Conservation (phyloP, 2,329 filamentous ascomycete species). For the Nemania sp. region DNA sequence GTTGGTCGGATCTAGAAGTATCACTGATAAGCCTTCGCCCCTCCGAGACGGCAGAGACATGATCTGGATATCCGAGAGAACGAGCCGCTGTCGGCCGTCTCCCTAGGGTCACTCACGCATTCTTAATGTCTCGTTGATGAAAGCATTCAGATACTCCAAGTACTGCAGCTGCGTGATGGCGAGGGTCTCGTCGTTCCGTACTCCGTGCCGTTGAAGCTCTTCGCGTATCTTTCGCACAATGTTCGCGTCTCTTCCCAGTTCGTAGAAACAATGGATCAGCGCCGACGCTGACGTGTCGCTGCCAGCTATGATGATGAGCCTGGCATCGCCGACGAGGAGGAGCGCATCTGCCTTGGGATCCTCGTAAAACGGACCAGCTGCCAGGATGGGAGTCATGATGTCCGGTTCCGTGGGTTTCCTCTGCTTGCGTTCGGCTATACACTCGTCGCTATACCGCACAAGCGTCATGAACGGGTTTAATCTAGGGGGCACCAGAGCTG, state of each 20-base stretch:
- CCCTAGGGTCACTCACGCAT: constrained; percentile 19
- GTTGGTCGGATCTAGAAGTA: constrained; percentile 22
- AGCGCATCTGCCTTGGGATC: constrained; percentile 22
- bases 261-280: constrained; percentile 23
- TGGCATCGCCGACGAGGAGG: constrained; percentile 22
- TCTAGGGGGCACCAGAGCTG: constrained; percentile 16
- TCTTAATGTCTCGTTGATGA: constrained; percentile 29
- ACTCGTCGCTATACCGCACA: constrained; percentile 22
- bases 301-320: constrained; percentile 27
- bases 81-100: background rate
- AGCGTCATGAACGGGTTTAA: constrained; percentile 27
- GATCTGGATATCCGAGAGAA: background rate
- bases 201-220: constrained; percentile 20
- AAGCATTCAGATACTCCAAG: constrained; percentile 23
- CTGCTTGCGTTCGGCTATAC: constrained; percentile 26
- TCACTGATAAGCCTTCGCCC: background rate
- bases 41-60: background rate
- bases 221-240: constrained; percentile 15
- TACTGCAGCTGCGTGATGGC: constrained; percentile 18
- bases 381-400: constrained; percentile 27
- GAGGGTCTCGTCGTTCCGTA: constrained; percentile 22
- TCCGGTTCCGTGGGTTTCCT: constrained; percentile 23
- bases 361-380: constrained; percentile 21
- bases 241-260: constrained; percentile 15
- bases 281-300: constrained; percentile 27